These are phyloP conservation scores for Globisporangium cylindrosporum DNA, from an alignment of 352 stramenopile species.

Conservation along the genomic window DNA sequence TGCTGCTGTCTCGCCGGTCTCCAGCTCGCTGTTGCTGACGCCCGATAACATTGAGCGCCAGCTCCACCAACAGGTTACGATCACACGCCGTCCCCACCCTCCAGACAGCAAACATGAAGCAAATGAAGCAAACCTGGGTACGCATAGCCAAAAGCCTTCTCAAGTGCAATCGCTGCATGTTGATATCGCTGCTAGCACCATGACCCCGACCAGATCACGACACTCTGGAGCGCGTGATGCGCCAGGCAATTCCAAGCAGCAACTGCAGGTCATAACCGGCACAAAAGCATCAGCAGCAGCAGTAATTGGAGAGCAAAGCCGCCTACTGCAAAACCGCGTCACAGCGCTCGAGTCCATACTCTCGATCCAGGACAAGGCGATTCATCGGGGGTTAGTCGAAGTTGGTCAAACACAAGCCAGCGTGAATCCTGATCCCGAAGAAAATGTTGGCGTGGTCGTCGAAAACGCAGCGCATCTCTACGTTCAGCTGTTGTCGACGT, in stretches of 20 bases:
- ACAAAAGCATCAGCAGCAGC: background rate
- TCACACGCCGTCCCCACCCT: background rate
- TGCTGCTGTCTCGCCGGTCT: constrained; percentile 11
- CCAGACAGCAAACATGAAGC: background rate
- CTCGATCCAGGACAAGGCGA: constrained; percentile 52
- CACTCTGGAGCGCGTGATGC: background rate
- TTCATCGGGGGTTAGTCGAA: constrained; percentile 31
- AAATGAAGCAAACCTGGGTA: background rate
- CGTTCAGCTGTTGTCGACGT: constrained; percentile 33
- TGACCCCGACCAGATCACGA: constrained; percentile 6
- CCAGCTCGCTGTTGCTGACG: constrained; percentile 14
- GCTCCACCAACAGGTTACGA: background rate
- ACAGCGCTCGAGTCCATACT: constrained; percentile 55
- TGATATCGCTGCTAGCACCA: constrained; percentile 6
- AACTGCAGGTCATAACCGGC: background rate
- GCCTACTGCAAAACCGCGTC: constrained; percentile 45
- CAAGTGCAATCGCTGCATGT: background rate
- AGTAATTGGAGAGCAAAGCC: constrained; percentile 2
- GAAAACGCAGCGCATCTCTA: constrained; percentile 29
- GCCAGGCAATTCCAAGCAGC: background rate
- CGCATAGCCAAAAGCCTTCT: background rate
- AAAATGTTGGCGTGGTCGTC: constrained; percentile 4
- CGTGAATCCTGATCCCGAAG: constrained; percentile 11
- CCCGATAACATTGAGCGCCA: constrained; percentile 9
- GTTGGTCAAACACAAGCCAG: constrained; percentile 18